Conservation (phyloP, 805 yeast species). For the Starmerella cellae region DNA sequence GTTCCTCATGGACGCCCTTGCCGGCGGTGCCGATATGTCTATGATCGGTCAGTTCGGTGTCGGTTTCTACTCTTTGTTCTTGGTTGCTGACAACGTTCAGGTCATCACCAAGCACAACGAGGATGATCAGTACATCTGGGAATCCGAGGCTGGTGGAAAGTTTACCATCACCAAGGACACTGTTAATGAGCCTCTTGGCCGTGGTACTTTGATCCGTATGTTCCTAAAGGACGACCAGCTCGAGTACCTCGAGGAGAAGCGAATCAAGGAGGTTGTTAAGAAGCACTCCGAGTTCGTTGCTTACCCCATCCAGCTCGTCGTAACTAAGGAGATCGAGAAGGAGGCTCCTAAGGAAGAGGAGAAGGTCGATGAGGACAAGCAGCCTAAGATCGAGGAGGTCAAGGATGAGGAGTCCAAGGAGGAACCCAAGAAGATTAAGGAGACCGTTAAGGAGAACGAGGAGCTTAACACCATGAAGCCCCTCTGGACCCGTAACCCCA, state of each 20-base stretch:
- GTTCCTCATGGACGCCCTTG: slow-evolving; percentile 90
- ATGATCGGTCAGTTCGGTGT: slow-evolving; percentile 99
- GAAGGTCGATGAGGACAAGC: slow-evolving; percentile 50
- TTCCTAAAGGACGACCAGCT: slow-evolving; percentile 97
- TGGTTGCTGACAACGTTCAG: slow-evolving; percentile 97
- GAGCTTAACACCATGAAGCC: slow-evolving; percentile 99
- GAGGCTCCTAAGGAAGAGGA: slow-evolving; percentile 72
- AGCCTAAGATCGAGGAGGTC: slow-evolving; percentile 64
- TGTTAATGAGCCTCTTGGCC: slow-evolving; percentile 67
- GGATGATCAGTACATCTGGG: slow-evolving; percentile 99
- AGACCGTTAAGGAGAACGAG: slow-evolving; percentile 87
- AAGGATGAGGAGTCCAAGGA: slow-evolving; percentile 58
- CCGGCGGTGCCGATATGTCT: slow-evolving; percentile 99
- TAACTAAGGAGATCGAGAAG: slow-evolving; percentile 97
- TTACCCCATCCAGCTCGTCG: slow-evolving; percentile 96
- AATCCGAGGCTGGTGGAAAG: slow-evolving; percentile 99
- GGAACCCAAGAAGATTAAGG: slow-evolving; percentile 83
- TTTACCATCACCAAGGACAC: slow-evolving; percentile 91
- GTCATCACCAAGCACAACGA: slow-evolving; percentile 97
- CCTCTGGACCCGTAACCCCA: slow-evolving; percentile 97
- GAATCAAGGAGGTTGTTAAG: slow-evolving; percentile 98
- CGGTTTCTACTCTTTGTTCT: slow-evolving; percentile 98
- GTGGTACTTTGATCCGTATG: slow-evolving; percentile 93
- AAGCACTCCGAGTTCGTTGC: slow-evolving; percentile 98
- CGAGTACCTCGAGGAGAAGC: slow-evolving; percentile 98